Evolutionary conservation across 129 eudicot genomes (phyloP).

Genomic region (Arctium lappa): DNA sequence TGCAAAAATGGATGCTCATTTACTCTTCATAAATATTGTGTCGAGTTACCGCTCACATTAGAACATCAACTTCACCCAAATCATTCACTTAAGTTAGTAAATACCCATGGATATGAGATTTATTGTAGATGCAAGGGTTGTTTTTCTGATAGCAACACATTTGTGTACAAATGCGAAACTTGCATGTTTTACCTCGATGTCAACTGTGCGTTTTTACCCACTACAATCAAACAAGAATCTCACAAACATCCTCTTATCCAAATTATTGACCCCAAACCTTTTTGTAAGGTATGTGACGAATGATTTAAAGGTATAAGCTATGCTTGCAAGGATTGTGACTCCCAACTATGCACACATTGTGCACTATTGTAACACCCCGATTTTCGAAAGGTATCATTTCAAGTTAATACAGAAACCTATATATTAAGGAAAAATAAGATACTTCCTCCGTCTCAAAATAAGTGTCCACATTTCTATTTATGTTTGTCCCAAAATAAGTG

Average conservation of each 20-base stretch:
- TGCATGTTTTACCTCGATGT: neutral
- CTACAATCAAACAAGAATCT: conserved; percentile 6
- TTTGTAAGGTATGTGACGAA: too few relatives aligned
- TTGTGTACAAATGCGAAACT: neutral
- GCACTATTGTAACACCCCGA: neutral
- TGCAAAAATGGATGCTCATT: conserved; percentile 9
- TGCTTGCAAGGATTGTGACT: neutral
- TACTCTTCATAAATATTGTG: conserved; percentile 12
- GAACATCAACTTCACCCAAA: neutral
- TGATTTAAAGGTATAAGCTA: neutral
- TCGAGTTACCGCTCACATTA: neutral
- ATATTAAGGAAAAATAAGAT: too few relatives aligned
- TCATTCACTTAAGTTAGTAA: neutral
- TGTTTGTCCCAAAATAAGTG: too few relatives aligned
- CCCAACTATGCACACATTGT: neutral
- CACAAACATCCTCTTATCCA: conserved; percentile 13
- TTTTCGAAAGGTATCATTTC: too few relatives aligned
- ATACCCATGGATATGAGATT: neutral
- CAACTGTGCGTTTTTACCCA: conserved; percentile 7
- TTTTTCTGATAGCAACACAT: neutral
- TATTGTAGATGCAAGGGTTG: neutral
- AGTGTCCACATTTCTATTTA: too few relatives aligned
- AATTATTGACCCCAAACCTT: neutral
- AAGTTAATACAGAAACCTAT: too few relatives aligned
- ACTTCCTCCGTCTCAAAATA: too few relatives aligned